Conservation (phyloP, 2,329 filamentous ascomycete genomes). For the Dendrostoma leiphaemia region DNA sequence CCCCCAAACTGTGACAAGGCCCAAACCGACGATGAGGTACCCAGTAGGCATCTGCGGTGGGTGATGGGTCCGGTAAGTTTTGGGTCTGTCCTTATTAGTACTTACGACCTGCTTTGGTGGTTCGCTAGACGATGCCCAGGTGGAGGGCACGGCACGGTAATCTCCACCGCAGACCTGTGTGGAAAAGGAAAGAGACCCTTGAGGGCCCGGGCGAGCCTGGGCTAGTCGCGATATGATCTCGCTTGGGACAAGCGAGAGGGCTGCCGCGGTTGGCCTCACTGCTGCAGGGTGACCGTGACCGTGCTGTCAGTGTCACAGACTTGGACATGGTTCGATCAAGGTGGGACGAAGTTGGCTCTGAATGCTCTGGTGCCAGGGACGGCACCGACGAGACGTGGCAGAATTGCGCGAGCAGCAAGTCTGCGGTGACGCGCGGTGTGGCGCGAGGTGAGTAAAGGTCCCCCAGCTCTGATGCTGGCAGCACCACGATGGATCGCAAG, state of each 20-base stretch:
- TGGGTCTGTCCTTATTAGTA: neutral
- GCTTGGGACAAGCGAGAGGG: neutral
- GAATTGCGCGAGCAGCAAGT: too few relatives aligned
- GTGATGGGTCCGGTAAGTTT: neutral
- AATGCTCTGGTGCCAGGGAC: too few relatives aligned
- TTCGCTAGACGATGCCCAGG: too few relatives aligned
- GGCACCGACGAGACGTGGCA: too few relatives aligned
- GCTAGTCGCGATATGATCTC: neutral
- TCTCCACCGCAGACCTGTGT: too few relatives aligned
- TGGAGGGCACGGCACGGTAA: too few relatives aligned
- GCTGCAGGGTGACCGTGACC: neutral
- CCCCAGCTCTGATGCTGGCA: too few relatives aligned
- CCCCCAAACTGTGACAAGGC: slow-evolving; percentile 16
- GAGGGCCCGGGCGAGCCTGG: too few relatives aligned
- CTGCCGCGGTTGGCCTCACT: neutral
- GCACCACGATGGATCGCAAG: too few relatives aligned
- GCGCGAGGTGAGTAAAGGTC: too few relatives aligned
- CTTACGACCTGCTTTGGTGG: neutral
- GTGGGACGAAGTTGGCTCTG: neutral
- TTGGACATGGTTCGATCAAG: neutral
- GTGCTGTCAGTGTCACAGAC: neutral
- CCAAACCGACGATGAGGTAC: slow-evolving; percentile 11
- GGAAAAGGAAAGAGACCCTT: too few relatives aligned
- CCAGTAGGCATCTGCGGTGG: neutral
- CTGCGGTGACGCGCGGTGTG: too few relatives aligned